Percentiles rank a stretch among this genome's conserved stretches.
Conservation (phyloP, 352 stramenopile species). For the Pythium monospermum region DNA sequence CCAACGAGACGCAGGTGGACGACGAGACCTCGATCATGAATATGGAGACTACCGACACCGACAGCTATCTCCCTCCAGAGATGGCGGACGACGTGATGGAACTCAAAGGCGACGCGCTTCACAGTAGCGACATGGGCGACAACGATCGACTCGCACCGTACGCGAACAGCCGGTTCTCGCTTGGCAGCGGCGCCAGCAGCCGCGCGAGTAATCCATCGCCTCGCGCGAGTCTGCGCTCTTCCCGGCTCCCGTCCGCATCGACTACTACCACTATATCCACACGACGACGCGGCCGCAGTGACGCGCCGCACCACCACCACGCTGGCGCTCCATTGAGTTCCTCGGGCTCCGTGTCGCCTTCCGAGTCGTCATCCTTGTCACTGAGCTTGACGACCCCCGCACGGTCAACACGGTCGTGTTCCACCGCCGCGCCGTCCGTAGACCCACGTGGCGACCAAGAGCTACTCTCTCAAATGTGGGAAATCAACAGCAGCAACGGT, state of each 20-base stretch:
- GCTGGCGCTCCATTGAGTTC: constrained; percentile 1
- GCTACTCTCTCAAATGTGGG: constrained; percentile 26
- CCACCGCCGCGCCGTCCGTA: constrained; percentile 4
- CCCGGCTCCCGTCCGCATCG: background rate
- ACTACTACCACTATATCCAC: background rate
- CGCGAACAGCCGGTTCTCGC: constrained; percentile 4
- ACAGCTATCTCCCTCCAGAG: background rate
- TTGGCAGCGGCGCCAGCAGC: constrained; percentile 11
- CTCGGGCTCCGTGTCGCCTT: constrained; percentile 6
- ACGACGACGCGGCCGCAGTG: constrained; percentile 15
- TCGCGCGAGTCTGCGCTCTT: constrained; percentile 7
- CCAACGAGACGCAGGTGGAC: no score
- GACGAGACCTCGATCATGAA: background rate
- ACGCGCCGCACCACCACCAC: background rate
- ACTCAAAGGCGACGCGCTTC: constrained; percentile 16
- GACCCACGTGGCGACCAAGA: constrained; percentile 20
- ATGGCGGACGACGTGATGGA: background rate
- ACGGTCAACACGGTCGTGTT: constrained; percentile 11
- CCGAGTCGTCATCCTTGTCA: constrained; percentile 4
- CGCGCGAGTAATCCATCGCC: no score
- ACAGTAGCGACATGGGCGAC: constrained; percentile 3
- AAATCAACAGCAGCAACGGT: no score
- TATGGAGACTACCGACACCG: background rate
- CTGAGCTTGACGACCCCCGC: constrained; percentile 3
- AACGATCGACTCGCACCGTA: no score